Evolutionary conservation across 108 stramenopile genomes (phyloP), one percentile per base, ranked within the genome.

Genomic region (Fistulifera pelliculosa): DNA sequence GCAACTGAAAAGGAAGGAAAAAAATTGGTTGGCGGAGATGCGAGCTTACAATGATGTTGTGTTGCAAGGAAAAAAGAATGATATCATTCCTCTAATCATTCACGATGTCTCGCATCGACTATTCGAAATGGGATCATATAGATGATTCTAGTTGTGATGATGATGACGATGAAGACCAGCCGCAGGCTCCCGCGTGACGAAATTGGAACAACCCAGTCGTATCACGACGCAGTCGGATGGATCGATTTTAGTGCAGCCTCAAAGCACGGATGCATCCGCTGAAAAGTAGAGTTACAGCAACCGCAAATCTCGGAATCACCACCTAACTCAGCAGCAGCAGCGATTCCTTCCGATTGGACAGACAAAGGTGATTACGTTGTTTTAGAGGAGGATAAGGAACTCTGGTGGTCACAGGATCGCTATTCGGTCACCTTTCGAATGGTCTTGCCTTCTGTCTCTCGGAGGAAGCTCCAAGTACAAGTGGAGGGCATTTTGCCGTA

Each of bases 41-140:
- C n/a, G n/a, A n/a, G n/a, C n/a, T n/a, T n/a, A n/a, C n/a, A n/a
- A n/a, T n/a, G n/a, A n/a, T n/a, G n/a, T n/a, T n/a, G n/a, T n/a
- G n/a, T n/a, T 35, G 8, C 31, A 35, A 35, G 31, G 31, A 35
- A n/a, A n/a, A n/a, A n/a, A n/a, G n/a, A n/a, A n/a, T n/a, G n/a
- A n/a, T n/a, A n/a, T n/a, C n/a, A n/a, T n/a, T n/a, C n/a, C n/a
- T n/a, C n/a, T n/a, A n/a, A n/a, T n/a, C n/a, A n/a, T n/a, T n/a
- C n/a, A 35, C 6, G 31, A 35, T 35, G 31, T 51, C 61, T 27
- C 31, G 31, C 3, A 71, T 70, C 38, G 69, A 75, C 24, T 75
- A 75, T 42, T 75, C 74, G 47, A 75, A 75, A 58, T 75, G 74
- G 74, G 74, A 75, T 48, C 16, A 66, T 49, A 25, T 75, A 35